phyloP scores from a whole-genome alignment of 495 filamentous ascomycete species.

The Bombardia bombarda region DNA sequence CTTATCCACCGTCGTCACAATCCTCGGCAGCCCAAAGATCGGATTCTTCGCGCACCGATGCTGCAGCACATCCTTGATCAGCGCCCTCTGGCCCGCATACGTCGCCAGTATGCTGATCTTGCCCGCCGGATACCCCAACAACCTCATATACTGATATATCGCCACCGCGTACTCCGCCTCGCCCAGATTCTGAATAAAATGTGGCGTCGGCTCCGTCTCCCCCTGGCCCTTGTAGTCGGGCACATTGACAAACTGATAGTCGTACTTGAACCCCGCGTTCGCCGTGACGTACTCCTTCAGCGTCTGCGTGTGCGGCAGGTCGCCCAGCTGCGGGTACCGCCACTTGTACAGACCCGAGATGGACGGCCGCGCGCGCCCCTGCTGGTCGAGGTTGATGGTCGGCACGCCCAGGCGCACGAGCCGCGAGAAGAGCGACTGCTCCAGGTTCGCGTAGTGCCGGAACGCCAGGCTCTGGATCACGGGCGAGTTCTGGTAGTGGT shows the following conservation, averaged over 20 bases:
- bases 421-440: conserved; percentile 89
- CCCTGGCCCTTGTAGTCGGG: conserved; percentile 87
- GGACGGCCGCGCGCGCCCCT: conserved; percentile 78
- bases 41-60: conserved; percentile 76
- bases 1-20: conserved; percentile 92
- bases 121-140: conserved; percentile 88
- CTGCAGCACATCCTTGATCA: conserved; percentile 83
- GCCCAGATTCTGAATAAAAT: conserved; percentile 95
- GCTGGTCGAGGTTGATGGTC: conserved; percentile 79
- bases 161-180: conserved; percentile 97
- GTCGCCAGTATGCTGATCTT: conserved; percentile 88
- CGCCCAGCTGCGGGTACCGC: conserved; percentile 77
- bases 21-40: conserved; percentile 84
- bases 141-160: conserved; percentile 93
- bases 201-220: conserved; percentile 84
- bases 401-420: conserved; percentile 87
- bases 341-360: conserved; percentile 90
- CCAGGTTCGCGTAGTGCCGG: conserved; percentile 88
- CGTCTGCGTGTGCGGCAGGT: conserved; percentile 65
- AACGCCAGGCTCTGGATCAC: conserved; percentile 96
- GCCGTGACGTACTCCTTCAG: conserved; percentile 66
- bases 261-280: conserved; percentile 87
- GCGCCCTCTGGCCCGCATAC: conserved; percentile 88
- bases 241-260: conserved; percentile 97
- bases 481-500: conserved; percentile 94